Evolutionary conservation across 1,139 yeast genomes (phyloP).

Genomic region (Debaryomyces coudertii): DNA sequence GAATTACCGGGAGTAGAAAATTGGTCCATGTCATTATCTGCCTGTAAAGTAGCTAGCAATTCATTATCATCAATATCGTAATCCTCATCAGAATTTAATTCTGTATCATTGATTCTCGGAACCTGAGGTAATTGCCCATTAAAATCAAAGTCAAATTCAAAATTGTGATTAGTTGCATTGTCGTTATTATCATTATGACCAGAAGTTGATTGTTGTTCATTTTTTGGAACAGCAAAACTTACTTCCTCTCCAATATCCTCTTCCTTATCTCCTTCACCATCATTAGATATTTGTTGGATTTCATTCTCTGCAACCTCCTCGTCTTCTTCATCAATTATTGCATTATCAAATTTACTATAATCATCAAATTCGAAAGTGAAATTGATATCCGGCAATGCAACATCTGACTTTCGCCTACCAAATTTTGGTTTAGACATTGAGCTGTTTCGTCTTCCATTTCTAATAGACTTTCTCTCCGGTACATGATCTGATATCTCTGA

Average conservation of each 20-base stretch:
- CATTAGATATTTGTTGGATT: constrained; percentile 16
- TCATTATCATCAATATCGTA: constrained; percentile 76
- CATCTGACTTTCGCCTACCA: constrained; percentile 45
- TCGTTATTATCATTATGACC: constrained; percentile 14
- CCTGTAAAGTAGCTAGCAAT: constrained; percentile 67
- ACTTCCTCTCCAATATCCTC: constrained; percentile 78
- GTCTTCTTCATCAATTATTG: constrained; percentile 24
- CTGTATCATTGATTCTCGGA: constrained; percentile 56
- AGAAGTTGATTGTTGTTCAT: constrained; percentile 12
- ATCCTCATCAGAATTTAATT: constrained; percentile 64
- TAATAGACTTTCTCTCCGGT: constrained; percentile 12
- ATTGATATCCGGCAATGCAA: constrained; percentile 53
- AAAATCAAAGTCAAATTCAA: constrained; percentile 40
- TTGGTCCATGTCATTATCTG: constrained; percentile 62
- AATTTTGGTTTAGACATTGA: constrained; percentile 30
- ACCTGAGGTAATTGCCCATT: constrained; percentile 45
- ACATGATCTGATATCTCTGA: constrained; percentile 1
- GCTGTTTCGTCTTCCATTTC: constrained; percentile 21
- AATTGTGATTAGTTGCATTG: constrained; percentile 15
- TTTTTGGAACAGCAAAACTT: constrained; percentile 16
- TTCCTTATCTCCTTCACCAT: constrained; percentile 25
- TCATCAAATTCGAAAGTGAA: constrained; percentile 62
- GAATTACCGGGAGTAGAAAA: constrained; percentile 27
- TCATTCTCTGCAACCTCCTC: constrained; percentile 20
- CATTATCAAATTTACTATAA: constrained; percentile 18